phyloP scores from a whole-genome alignment of 1,284 basidiomycete species.

The Peniophora sp. region DNA sequence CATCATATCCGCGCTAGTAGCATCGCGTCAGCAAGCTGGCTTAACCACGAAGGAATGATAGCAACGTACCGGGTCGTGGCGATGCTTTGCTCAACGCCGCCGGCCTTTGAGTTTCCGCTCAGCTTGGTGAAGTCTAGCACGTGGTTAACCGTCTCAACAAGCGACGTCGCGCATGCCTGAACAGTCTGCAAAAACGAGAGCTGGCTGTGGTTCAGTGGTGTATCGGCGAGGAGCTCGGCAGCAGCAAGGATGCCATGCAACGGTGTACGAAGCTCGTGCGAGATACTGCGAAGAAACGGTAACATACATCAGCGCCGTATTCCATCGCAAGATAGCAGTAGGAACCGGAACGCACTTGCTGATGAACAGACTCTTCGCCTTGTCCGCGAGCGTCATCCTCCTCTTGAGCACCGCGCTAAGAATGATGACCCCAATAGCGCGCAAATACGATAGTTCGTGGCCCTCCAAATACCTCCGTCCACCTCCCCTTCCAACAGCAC shows the following conservation, averaged over 20 bases:
- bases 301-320: conserved; percentile 1
- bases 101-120: conserved; percentile 77
- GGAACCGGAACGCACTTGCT: conserved; percentile 58
- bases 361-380: conserved; percentile 85
- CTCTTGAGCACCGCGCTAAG: conserved; percentile 89
- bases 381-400: conserved; percentile 91
- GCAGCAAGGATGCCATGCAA: conserved; percentile 90
- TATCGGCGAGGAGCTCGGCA: conserved; percentile 83
- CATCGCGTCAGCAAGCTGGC: neutral
- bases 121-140: conserved; percentile 96
- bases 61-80: conserved; percentile 50
- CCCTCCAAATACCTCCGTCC: conserved; percentile 62
- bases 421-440: conserved; percentile 89
- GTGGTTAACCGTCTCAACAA: conserved; percentile 90
- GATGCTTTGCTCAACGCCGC: conserved; percentile 70
- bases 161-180: conserved; percentile 78
- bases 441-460: conserved; percentile 86
- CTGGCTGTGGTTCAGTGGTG: conserved; percentile 75
- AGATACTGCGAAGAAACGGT: conserved; percentile 56
- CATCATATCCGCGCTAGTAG: conserved; percentile 71
- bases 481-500: too few relatives aligned
- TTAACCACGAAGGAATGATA: conserved; percentile 1
- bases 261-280: conserved; percentile 88
- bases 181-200: conserved; percentile 84
- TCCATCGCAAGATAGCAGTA: conserved; percentile 4